These are phyloP conservation scores for Coemansia reversa DNA, from an alignment of 192 early-diverging fungal species.

Conservation along the genomic window DNA sequence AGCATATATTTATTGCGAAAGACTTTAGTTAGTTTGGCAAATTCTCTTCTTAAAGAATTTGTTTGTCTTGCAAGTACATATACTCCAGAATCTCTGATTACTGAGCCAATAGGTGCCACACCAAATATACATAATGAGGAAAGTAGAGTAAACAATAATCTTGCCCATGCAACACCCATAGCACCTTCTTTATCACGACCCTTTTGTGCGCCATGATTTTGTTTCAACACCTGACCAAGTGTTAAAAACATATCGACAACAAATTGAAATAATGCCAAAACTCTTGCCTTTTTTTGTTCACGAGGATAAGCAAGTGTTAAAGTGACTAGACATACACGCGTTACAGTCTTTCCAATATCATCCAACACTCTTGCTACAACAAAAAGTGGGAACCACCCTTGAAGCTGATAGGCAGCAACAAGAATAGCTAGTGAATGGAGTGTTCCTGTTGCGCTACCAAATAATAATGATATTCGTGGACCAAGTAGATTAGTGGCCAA, in stretches of 20 bases:
- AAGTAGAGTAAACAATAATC: background rate
- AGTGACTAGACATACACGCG: constrained; percentile 12
- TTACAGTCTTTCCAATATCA: constrained; percentile 8
- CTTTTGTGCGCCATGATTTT: background rate
- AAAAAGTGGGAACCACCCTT: constrained; percentile 5
- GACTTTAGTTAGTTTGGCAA: background rate
- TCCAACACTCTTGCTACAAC: constrained; percentile 2
- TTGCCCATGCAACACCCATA: constrained; percentile 7
- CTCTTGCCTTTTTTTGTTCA: constrained; percentile 23
- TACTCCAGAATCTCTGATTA: constrained; percentile 27
- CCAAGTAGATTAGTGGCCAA: constrained; percentile 15
- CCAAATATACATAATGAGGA: background rate
- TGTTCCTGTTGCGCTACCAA: background rate
- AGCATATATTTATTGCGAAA: constrained; percentile 21
- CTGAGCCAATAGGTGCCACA: constrained; percentile 4
- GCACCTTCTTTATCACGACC: background rate
- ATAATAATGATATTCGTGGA: constrained; percentile 3
- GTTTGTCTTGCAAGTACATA: constrained; percentile 18
- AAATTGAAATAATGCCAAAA: constrained; percentile 19
- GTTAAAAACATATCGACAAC: constrained; percentile 20
- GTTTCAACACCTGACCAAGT: constrained; percentile 10
- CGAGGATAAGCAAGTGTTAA: constrained; percentile 24
- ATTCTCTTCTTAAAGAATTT: background rate
- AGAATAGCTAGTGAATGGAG: constrained; percentile 2
- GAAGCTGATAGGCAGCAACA: background rate